Base-by-base conservation (phyloP, 78 protist species). In the Goniomonas avonlea region DNA sequence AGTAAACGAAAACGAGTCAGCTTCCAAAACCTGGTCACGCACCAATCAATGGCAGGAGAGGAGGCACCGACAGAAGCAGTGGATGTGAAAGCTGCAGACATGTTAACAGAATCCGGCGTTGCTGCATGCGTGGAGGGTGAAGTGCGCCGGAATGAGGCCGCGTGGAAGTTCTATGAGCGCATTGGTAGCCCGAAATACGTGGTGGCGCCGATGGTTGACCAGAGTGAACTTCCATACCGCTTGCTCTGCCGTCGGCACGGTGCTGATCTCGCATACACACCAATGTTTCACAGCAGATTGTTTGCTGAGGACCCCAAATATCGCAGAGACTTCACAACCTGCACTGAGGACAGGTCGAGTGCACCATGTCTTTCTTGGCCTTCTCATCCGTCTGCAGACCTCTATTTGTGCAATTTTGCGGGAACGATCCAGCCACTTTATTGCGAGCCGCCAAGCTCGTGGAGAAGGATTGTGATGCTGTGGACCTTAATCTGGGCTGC, bases 191-290 rank as follows among this genome's bases (percentile, higher is more conserved):
- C 85, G 37, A 18, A 20, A 17, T 71, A 61, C 50, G 71, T 79
- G n/a, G n/a, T 75, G 0, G 89, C 85, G 23, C 89, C 89, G n/a
- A 85, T 85, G 89, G 89, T 85, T 18, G 85, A 75, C 40, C 50
- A 15, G 29, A 39, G 68, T 8, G 89, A 85, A 74, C 82, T 85
- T 5, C 59, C 84, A 9, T 81, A 73, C 74, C 80, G 89, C 17
- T 40, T 81, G 17, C 63, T 85, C 29, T 41, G 71, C 65, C 61
- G 70, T 25, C 53, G 75, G 1, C 31, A 78, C 50, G 60, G 70
- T 5, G 40, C 35, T 23, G 61, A n/a, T 56, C 11, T 45, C 34
- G 0, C 50, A 9, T 65, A 65, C 73, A 65, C 73, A 34, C 73
- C 73, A 2, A 65, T 65, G 73, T 48, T 65, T 0, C 73, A 35